A percentile compares a stretch with the other conserved stretches of the same genome.
Evolutionary conservation across 2,329 filamentous ascomycete genomes (phyloP).

Genomic region (Cercospora sesami): DNA sequence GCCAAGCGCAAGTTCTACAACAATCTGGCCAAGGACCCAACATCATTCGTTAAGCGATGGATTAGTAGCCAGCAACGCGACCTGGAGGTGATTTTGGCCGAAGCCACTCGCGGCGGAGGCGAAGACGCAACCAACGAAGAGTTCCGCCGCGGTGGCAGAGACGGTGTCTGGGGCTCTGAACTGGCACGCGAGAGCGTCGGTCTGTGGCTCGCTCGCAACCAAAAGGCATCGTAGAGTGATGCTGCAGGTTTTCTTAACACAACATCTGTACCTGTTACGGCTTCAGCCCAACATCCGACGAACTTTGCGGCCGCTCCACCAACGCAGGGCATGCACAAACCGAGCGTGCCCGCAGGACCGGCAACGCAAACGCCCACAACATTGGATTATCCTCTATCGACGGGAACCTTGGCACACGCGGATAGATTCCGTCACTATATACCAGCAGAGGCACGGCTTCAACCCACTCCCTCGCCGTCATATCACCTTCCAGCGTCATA

Average conservation of each 20-base stretch:
- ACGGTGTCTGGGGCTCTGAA: constrained; percentile 64
- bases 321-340: background rate
- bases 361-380: background rate
- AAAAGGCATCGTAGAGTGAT: constrained; percentile 25
- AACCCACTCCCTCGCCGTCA: background rate
- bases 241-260: background rate
- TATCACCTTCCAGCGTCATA: background rate
- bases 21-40: constrained; percentile 75
- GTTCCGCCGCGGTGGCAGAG: constrained; percentile 65
- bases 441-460: background rate
- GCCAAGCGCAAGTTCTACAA: constrained; percentile 88
- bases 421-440: background rate
- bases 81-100: constrained; percentile 82
- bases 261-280: background rate
- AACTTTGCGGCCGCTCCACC: background rate
- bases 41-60: constrained; percentile 83
- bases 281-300: background rate
- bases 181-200: constrained; percentile 63
- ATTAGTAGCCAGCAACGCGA: constrained; percentile 87
- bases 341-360: background rate
- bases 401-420: background rate
- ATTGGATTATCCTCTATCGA: background rate
- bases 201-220: constrained; percentile 52
- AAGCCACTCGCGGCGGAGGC: constrained; percentile 62
- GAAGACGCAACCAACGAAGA: constrained; percentile 61